These are phyloP conservation scores for Annulohypoxylon nitens DNA, from an alignment of 495 filamentous ascomycete species.

Conservation along the genomic window DNA sequence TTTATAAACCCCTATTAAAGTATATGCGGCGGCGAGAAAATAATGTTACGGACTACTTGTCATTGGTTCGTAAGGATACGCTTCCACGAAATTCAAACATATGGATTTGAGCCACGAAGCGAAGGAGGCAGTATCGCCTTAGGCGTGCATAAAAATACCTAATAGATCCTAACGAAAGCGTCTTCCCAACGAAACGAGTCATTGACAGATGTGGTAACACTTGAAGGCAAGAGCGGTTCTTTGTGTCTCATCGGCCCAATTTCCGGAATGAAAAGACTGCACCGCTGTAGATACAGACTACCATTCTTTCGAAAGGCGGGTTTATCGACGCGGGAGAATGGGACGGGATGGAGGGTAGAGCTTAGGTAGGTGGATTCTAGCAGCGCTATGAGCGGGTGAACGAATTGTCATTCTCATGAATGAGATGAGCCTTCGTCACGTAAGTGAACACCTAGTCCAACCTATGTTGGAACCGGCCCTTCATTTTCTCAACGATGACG, in stretches of 20 bases:
- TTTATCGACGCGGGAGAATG: slow-evolving; percentile 18
- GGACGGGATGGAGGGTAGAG: slow-evolving; percentile 36
- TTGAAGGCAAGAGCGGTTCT: background rate
- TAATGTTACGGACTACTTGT: slow-evolving; percentile 14
- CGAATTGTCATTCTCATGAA: slow-evolving; percentile 15
- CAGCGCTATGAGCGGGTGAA: slow-evolving; percentile 5
- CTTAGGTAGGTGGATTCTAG: slow-evolving; percentile 19
- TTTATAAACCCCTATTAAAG: slow-evolving; percentile 28
- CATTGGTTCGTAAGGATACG: slow-evolving; percentile 27
- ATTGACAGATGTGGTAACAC: slow-evolving; percentile 38
- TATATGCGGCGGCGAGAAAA: slow-evolving; percentile 3
- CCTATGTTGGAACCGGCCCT: slow-evolving; percentile 19
- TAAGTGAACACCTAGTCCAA: slow-evolving; percentile 29
- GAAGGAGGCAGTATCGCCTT: slow-evolving; percentile 31
- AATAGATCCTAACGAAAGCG: slow-evolving; percentile 13
- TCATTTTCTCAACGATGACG: slow-evolving; percentile 8
- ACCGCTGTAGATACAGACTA: slow-evolving; percentile 28
- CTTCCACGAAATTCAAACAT: slow-evolving; percentile 7
- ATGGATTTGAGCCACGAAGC: slow-evolving; percentile 22
- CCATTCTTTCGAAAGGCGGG: slow-evolving; percentile 29
- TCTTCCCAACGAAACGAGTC: slow-evolving; percentile 22
- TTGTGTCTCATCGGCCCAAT: slow-evolving; percentile 34
- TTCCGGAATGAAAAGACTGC: slow-evolving; percentile 28
- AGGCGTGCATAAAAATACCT: slow-evolving; percentile 22
- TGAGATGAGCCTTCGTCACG: background rate